A percentile compares a stretch with the other conserved stretches of the same genome.
Conservation (phyloP, 2,329 filamentous ascomycete genomes). For the Pyrenophora seminiperda region DNA sequence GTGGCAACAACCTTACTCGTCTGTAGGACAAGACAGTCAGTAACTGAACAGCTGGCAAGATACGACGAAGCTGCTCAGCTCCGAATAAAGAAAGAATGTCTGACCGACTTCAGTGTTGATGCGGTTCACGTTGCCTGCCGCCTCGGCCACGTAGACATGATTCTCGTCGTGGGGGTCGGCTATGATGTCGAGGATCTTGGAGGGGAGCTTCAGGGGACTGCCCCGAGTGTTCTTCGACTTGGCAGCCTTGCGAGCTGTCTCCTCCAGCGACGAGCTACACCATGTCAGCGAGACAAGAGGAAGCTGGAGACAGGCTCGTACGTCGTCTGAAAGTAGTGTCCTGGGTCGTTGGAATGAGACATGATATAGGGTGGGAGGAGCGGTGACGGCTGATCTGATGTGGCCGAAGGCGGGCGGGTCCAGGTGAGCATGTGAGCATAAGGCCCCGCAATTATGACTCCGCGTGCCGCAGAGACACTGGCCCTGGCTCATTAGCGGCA, state of each 20-base stretch:
- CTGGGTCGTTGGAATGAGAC: constrained; percentile 62
- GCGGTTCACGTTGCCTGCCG: constrained; percentile 77
- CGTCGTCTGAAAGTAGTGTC: constrained; percentile 94
- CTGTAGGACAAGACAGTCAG: constrained; percentile 26
- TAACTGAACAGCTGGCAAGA: background rate
- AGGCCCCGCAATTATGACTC: constrained; percentile 13
- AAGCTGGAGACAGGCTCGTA: constrained; percentile 53
- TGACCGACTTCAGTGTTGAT: constrained; percentile 76
- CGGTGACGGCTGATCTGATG: constrained; percentile 8
- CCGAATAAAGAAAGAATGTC: constrained; percentile 28
- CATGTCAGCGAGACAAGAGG: constrained; percentile 21
- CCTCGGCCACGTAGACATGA: constrained; percentile 80
- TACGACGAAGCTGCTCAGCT: constrained; percentile 2
- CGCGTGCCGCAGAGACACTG: background rate
- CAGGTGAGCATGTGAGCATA: constrained; percentile 15
- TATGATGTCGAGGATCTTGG: constrained; percentile 80
- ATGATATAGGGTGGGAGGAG: constrained; percentile 30
- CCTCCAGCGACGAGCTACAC: constrained; percentile 55
- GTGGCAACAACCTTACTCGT: constrained; percentile 49
- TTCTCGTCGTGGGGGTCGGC: constrained; percentile 67
- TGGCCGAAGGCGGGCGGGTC: constrained; percentile 3
- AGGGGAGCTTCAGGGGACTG: constrained; percentile 76
- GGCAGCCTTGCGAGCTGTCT: constrained; percentile 67
- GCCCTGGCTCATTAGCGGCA: background rate
- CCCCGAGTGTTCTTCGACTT: constrained; percentile 84